Evolutionary conservation across 495 filamentous ascomycete genomes (phyloP), one percentile per base, ranked within the genome.

Genomic region (Xylaria intraflava): DNA sequence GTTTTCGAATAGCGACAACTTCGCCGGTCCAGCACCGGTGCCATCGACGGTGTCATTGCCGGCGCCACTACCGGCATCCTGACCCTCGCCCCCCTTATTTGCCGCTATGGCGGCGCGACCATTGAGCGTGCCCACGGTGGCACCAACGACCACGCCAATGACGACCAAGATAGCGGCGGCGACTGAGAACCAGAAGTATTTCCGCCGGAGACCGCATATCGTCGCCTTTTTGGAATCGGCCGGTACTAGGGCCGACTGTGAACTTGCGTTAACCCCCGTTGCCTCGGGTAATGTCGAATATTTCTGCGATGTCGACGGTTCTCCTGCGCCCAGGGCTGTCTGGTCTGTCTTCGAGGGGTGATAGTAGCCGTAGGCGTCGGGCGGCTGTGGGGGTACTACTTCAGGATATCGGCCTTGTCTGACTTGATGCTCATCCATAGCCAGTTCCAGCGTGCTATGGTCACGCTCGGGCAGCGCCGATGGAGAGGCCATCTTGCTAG

Each of bases 401-500:
- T 54, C 51, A 9, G 44, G 35, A 11, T 48, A 47, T 17, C 23
- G 60, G 24, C 46, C 53, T 7, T 53, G 30, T 9, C 39, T 56
- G 46, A 56, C 54, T 20, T 33, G 23, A 22, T 60, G 46, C 35
- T 52, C 57, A 9, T 60, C 49, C 12, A 42, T 48, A 36, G 57
- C 55, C n/a, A 65, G 58, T 51, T 65, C 63, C 4, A 65, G 42
- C 12, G 60, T 65, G 17, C 63, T 65, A 45, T 63, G 61, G 3
- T 65, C 54, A 43, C 60, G 46, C 41, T 33, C 50, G 29, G n/a
- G n/a, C n/a, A n/a, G n/a, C n/a, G 58, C 54, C 35, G 49, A 56
- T 30, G 62, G 57, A 17, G 56, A 41, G 50, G n/a, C 60, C 62
- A 65, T 65, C 49, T 38, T 50, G 46, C 46, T 33, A 4, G 46